Conservation (phyloP, 495 filamentous ascomycete species). For the Neurospora sp. region DNA sequence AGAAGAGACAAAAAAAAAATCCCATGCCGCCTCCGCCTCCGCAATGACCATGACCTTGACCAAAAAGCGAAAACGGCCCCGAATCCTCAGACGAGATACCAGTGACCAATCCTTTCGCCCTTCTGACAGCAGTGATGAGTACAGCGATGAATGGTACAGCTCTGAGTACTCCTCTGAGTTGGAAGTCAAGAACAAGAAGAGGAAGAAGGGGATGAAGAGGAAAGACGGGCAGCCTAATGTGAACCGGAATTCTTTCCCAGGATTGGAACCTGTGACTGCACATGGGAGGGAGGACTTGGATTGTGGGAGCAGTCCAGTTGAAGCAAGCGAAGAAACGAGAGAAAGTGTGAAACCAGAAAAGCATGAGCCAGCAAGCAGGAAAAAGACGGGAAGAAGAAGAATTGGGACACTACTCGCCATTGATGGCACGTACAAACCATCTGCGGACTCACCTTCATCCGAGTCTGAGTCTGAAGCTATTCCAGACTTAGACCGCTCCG, state of each 20-base stretch:
- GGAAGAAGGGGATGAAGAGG: not conserved
- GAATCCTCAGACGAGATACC: not conserved
- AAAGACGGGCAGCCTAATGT: not conserved
- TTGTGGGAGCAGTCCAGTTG: too few species aligned
- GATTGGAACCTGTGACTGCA: too few species aligned
- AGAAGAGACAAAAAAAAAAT: not conserved
- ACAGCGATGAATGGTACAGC: not conserved
- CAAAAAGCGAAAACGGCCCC: not conserved
- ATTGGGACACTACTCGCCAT: not conserved
- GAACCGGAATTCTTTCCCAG: too few species aligned
- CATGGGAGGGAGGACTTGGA: too few species aligned
- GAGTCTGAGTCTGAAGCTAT: not conserved
- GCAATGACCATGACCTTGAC: not conserved
- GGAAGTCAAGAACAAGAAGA: not conserved
- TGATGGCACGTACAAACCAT: not conserved
- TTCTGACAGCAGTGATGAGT: not conserved
- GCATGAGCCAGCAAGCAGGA: too few species aligned
- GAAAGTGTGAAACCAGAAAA: too few species aligned
- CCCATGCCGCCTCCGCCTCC: too few species aligned
- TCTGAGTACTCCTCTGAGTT: not conserved
- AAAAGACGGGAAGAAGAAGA: not conserved
- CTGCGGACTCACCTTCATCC: not conserved
- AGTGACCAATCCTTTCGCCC: not conserved
- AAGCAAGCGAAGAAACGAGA: too few species aligned
- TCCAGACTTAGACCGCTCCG: not conserved